Evolutionary conservation across 139 green algal species (phyloP), one percentile per base, ranked within the genome.

Genomic region (Haematococcus sp.): DNA sequence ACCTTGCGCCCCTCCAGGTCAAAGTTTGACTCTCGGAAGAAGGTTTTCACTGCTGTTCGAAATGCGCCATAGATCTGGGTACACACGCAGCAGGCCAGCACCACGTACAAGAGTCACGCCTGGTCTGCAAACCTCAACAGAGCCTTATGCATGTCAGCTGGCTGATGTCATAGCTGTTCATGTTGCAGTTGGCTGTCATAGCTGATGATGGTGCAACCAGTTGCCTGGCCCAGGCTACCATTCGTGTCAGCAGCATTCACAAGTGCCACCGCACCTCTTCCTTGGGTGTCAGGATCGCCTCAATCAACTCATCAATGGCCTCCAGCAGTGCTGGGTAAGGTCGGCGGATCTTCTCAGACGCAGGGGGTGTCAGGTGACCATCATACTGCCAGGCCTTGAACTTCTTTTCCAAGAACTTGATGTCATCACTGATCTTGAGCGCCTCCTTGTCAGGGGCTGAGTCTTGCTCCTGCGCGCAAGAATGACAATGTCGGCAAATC

Each of bases 331-430:
- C 58, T 35, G 58, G 58, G 58, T 65, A 65, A 3, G 58, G 58
- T 3, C 28, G 30, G 25, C 58, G 51, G 25, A 22, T 25, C 30
- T 66, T 15, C n/a, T 66, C 52, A 2, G 13, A 16, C 60, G 44
- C 4, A 7, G 23, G 16, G 2, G 63, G 32, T 7, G 22, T 49
- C 51, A 34, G 16, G 2, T 49, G 4, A 32, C 25, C n/a, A 4
- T 75, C 51, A 66, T 63, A 75, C 20, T 75, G 51, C 68, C 68
- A 75, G 30, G 28, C 25, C 17, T 51, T 73, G 40, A 73, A 73
- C 44, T 34, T 61, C 5, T 43, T 61, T 15, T 46, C 28, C 13
- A 75, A 51, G 28, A 65, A 35, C 68, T 66, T 75, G n/a, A 61
- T 63, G 27, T 66, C 51, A 15, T 63, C 52, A 7, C n/a, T 40